Evolutionary conservation across 805 yeast species (phyloP).

Genomic region (Kregervanrija fluxuum): DNA sequence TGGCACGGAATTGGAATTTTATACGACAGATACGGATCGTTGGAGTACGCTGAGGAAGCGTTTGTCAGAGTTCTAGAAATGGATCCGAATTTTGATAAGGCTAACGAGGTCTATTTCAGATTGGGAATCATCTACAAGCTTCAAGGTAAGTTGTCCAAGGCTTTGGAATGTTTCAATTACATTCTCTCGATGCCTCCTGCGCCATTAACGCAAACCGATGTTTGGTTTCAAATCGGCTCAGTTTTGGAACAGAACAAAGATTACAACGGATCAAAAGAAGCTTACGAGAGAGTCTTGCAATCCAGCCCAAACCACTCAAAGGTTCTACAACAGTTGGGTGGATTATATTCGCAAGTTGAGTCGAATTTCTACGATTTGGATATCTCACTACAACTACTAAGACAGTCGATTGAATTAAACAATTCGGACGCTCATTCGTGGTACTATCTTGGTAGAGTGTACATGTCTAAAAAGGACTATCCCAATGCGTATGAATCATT

Average conservation of each 20-base stretch:
- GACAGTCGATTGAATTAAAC: constrained; percentile 86
- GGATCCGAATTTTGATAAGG: constrained; percentile 94
- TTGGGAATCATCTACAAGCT: constrained; percentile 95
- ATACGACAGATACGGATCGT: constrained; percentile 91
- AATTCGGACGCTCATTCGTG: constrained; percentile 91
- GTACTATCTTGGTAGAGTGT: constrained; percentile 95
- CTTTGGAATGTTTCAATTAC: constrained; percentile 91
- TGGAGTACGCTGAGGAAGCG: constrained; percentile 98
- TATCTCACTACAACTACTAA: constrained; percentile 70
- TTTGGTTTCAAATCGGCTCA: constrained; percentile 97
- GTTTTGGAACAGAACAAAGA: constrained; percentile 92
- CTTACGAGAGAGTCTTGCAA: constrained; percentile 85
- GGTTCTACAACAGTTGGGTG: constrained; percentile 92
- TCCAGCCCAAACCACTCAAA: constrained; percentile 93
- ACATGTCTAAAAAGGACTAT: constrained; percentile 93
- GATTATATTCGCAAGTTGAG: constrained; percentile 76
- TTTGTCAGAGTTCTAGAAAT: constrained; percentile 91
- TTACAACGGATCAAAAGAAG: constrained; percentile 87
- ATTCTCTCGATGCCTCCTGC: constrained; percentile 88
- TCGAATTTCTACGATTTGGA: constrained; percentile 73
- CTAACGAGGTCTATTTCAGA: constrained; percentile 92
- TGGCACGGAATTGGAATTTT: constrained; percentile 99
- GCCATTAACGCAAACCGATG: constrained; percentile 93
- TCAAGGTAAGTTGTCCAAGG: constrained; percentile 79
- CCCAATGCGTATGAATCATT: constrained; percentile 96